A percentile compares a stretch with the other conserved stretches of the same genome.
These are phyloP conservation scores for Balansia obtecta DNA, from an alignment of 2,329 filamentous ascomycete species.

Conservation along the genomic window DNA sequence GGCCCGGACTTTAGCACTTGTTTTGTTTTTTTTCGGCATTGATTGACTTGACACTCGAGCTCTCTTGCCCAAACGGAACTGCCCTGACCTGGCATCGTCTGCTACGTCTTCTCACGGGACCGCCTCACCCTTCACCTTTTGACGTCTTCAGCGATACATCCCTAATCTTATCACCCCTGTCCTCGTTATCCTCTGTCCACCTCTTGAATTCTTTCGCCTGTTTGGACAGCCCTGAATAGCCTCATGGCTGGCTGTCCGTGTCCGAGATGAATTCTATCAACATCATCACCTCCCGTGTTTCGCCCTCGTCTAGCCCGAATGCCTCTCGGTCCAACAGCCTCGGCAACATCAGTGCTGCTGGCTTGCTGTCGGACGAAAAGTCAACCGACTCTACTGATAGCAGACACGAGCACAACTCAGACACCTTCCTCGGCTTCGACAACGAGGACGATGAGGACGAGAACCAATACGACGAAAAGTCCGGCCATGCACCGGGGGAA, in stretches of 20 bases:
- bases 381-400: slow-evolving; percentile 20
- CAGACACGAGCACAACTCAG: slow-evolving; percentile 22
- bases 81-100: slow-evolving; percentile 2
- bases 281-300: slow-evolving; percentile 77
- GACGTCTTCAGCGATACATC: not conserved
- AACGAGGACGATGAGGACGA: slow-evolving; percentile 25
- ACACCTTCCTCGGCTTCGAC: slow-evolving; percentile 23
- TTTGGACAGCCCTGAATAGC: slow-evolving; percentile 4
- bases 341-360: slow-evolving; percentile 37
- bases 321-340: slow-evolving; percentile 51
- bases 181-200: not conserved
- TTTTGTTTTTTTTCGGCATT: not conserved
- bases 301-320: slow-evolving; percentile 42
- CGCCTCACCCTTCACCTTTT: not conserved
- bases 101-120: not conserved
- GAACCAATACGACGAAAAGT: slow-evolving; percentile 25
- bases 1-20: not conserved
- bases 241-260: slow-evolving; percentile 42
- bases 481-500: slow-evolving; percentile 34
- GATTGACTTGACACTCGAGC: not conserved
- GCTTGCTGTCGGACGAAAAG: slow-evolving; percentile 30
- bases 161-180: not conserved
- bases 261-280: slow-evolving; percentile 92
- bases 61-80: not conserved
- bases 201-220: not conserved